A percentile compares a stretch with the other conserved stretches of the same genome.
phyloP scores from a whole-genome alignment of 306 rosid genomes.

The Trifolium fragiferum region DNA sequence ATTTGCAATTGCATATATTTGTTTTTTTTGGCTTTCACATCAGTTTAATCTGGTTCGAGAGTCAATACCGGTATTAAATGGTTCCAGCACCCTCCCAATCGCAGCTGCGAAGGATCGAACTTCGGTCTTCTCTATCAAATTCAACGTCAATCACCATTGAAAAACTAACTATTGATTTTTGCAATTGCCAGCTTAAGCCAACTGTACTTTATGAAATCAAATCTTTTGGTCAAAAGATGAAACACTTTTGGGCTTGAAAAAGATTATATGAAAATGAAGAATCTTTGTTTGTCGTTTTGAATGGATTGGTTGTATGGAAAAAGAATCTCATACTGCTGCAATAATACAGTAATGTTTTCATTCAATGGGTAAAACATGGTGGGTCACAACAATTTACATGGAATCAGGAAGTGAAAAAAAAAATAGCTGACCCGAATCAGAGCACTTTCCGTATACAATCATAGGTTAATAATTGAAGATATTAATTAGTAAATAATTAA shows the following conservation, averaged over 20 bases:
- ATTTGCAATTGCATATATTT: too few species aligned
- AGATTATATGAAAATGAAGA: constrained; percentile 18
- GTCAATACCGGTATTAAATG: too few species aligned
- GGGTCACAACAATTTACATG: constrained; percentile 19
- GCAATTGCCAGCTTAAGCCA: too few species aligned
- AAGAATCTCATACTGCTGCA: constrained; percentile 34
- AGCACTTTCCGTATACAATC: constrained; percentile 10
- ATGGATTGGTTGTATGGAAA: constrained; percentile 22
- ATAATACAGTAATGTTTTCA: constrained; percentile 27
- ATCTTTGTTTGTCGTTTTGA: constrained; percentile 36
- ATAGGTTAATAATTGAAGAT: constrained; percentile 27
- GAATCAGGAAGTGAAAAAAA: constrained; percentile 35
- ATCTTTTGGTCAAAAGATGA: constrained; percentile 21
- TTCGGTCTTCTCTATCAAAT: too few species aligned
- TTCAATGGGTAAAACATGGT: constrained; percentile 24
- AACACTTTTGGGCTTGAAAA: constrained; percentile 1
- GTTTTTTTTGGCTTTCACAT: too few species aligned
- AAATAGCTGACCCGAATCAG: neutral
- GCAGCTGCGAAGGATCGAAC: too few species aligned
- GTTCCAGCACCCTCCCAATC: too few species aligned
- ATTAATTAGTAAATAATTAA: neutral
- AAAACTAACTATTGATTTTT: too few species aligned
- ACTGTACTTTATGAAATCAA: neutral
- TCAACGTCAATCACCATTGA: too few species aligned
- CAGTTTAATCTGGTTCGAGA: too few species aligned